phyloP scores from a whole-genome alignment of 1,284 basidiomycete species.

The Cryptococcus hybrid region DNA sequence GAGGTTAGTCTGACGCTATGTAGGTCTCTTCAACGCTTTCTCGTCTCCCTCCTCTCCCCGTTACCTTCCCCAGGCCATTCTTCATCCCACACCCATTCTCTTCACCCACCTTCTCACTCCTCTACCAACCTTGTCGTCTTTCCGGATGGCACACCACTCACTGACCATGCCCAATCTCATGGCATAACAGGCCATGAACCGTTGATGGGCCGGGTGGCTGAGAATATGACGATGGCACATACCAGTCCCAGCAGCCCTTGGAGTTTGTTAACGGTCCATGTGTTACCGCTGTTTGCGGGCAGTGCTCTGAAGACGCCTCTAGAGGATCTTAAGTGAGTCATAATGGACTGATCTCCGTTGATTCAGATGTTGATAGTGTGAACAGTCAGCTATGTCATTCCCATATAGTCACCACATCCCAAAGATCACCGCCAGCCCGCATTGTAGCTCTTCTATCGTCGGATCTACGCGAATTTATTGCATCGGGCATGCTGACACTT shows the following conservation, averaged over 20 bases:
- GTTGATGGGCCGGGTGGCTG: slow-evolving; percentile 14
- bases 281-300: slow-evolving; percentile 87
- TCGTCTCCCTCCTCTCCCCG: slow-evolving; percentile 40
- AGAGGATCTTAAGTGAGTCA: slow-evolving; percentile 74
- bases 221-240: slow-evolving; percentile 35
- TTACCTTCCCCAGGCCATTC: slow-evolving; percentile 6
- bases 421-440: slow-evolving; percentile 40
- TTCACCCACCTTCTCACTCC: background rate
- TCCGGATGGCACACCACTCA: slow-evolving; percentile 39
- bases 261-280: slow-evolving; percentile 76
- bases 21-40: slow-evolving; percentile 47
- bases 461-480: slow-evolving; percentile 78
- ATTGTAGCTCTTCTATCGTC: slow-evolving; percentile 61
- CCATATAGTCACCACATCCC: slow-evolving; percentile 41
- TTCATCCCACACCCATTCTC: background rate
- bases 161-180: slow-evolving; percentile 8
- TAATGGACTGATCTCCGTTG: background rate
- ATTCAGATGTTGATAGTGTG: background rate
- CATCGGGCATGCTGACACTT: slow-evolving; percentile 86
- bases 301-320: slow-evolving; percentile 84
- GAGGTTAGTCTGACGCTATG: background rate
- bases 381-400: slow-evolving; percentile 36
- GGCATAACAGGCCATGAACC: background rate
- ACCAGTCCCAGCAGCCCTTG: slow-evolving; percentile 58
- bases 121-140: slow-evolving; percentile 30